phyloP scores from a whole-genome alignment of 108 stramenopile species.

The Nannochloropsis granulata region DNA sequence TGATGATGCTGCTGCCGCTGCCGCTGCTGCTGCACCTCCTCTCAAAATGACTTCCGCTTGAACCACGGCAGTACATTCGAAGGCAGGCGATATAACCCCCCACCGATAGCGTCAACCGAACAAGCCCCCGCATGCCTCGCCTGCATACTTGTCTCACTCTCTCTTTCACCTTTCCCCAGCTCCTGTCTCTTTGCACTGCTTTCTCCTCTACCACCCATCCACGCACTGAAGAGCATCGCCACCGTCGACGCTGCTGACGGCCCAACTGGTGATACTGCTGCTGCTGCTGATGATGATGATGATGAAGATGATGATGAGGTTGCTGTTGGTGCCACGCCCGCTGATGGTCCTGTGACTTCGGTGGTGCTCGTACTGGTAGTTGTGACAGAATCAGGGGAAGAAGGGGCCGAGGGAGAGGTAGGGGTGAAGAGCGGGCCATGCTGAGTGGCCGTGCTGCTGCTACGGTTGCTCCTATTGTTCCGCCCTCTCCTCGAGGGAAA shows the following conservation, averaged over 20 bases:
- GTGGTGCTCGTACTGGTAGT: no score
- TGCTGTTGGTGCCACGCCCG: no score
- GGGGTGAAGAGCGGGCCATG: no score
- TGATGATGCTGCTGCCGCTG: no score
- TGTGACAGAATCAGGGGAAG: no score
- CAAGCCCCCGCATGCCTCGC: neutral
- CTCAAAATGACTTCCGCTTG: neutral
- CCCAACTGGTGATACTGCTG: no score
- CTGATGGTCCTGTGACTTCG: no score
- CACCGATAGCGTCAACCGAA: neutral
- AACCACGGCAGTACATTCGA: neutral
- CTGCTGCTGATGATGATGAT: no score
- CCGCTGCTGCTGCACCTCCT: neutral
- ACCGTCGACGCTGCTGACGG: neutral
- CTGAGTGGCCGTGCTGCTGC: neutral
- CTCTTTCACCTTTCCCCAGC: neutral
- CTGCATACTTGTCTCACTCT: neutral
- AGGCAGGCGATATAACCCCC: neutral
- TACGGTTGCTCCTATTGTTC: neutral
- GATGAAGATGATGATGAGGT: no score
- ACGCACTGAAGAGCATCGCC: neutral
- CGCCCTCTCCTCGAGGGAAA: neutral
- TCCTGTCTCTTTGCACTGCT: no score
- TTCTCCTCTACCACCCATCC: neutral
- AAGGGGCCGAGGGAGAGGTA: no score